phyloP scores from a whole-genome alignment of 495 filamentous ascomycete species.

The Tuber indicum region DNA sequence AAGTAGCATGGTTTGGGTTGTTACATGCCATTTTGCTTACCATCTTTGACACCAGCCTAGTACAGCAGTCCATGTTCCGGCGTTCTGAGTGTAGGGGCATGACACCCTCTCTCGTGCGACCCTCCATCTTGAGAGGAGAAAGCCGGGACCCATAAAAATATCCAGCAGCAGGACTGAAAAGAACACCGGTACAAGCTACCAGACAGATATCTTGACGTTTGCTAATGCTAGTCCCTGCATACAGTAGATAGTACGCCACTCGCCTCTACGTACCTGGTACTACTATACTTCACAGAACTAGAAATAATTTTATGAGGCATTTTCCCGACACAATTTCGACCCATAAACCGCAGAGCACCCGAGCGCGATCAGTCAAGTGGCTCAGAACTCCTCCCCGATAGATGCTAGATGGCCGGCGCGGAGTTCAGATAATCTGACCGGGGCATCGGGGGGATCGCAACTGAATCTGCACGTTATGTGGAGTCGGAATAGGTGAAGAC shows the following conservation, averaged over 20 bases:
- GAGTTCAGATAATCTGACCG: too few species aligned
- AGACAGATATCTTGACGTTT: background rate
- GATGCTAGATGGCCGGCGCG: background rate
- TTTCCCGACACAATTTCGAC: background rate
- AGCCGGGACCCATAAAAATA: background rate
- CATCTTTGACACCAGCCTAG: too few species aligned
- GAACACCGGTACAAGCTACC: background rate
- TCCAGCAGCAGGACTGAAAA: background rate
- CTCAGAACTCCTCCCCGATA: background rate
- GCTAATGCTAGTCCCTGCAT: background rate
- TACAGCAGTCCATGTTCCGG: background rate
- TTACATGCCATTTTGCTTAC: too few species aligned
- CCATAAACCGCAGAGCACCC: background rate
- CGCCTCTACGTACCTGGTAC: background rate
- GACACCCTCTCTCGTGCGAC: background rate
- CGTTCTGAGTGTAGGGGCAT: background rate
- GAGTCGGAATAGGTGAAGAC: background rate
- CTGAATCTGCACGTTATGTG: background rate
- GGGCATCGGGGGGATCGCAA: too few species aligned
- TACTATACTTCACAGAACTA: background rate
- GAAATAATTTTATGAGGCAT: background rate
- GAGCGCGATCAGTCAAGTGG: background rate
- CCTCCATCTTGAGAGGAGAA: background rate
- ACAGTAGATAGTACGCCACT: background rate
- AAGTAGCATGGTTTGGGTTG: too few species aligned